Conservation (phyloP, 129 eudicot species). For the Deinandra increscens region DNA sequence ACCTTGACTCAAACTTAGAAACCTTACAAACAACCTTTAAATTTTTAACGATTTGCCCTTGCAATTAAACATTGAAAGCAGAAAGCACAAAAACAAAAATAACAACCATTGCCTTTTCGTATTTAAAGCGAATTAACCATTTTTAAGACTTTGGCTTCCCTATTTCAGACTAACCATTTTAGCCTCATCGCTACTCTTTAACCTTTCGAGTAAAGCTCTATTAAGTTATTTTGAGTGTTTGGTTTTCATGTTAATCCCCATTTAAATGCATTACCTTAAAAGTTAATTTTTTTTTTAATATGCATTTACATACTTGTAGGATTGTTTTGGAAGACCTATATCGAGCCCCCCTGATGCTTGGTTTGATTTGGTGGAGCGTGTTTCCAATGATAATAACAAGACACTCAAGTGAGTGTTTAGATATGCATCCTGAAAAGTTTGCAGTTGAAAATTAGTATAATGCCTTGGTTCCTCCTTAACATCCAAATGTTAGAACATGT, state of each 20-base stretch:
- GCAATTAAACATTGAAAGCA: too few species aligned
- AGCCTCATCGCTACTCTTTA: conserved; percentile 14
- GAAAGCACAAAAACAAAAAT: too few species aligned
- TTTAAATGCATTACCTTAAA: conserved; percentile 12
- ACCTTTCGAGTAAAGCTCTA: conserved; percentile 15
- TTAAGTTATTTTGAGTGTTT: not conserved
- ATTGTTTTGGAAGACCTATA: conserved; percentile 88
- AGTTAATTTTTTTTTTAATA: not conserved
- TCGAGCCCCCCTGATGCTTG: conserved; percentile 96
- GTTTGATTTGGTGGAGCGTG: conserved; percentile 93
- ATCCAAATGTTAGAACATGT: conserved; percentile 12
- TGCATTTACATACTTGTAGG: conserved; percentile 39
- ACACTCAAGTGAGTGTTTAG: conserved; percentile 63
- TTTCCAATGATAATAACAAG: conserved; percentile 81
- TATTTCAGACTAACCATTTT: not conserved
- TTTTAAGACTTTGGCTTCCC: not conserved
- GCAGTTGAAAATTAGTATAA: not conserved
- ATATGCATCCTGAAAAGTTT: conserved; percentile 3
- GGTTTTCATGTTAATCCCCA: conserved; percentile 4
- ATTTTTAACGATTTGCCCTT: too few species aligned
- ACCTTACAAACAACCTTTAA: too few species aligned
- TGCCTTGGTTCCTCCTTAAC: conserved; percentile 3
- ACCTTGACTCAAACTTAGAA: too few species aligned
- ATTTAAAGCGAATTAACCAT: not conserved
- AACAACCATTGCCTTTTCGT: too few species aligned